Evolutionary conservation across 164 flowering plant species (phyloP).

Genomic region (Magnolia kwangsiensis): DNA sequence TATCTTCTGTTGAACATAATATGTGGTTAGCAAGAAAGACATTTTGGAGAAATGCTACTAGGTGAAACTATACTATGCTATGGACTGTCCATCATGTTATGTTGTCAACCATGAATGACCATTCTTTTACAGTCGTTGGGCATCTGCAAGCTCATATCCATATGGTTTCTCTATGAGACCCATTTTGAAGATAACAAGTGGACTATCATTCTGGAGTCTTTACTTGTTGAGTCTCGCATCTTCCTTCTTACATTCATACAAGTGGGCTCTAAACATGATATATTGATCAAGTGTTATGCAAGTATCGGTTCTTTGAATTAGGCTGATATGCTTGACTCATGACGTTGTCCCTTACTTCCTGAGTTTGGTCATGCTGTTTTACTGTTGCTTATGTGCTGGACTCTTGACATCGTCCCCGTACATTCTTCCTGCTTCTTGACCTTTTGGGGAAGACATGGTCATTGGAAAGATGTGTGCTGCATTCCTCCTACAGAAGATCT

Average conservation of each 20-base stretch:
- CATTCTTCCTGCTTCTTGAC: background rate
- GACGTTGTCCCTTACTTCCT: background rate
- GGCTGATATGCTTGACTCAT: background rate
- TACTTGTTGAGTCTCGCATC: background rate
- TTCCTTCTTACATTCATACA: background rate
- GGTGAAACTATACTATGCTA: background rate
- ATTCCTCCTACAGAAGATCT: background rate
- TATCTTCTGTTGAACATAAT: background rate
- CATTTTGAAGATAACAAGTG: background rate
- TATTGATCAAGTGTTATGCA: background rate
- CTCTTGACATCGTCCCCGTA: background rate
- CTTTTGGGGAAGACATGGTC: background rate
- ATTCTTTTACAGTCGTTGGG: background rate
- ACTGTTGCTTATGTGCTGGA: background rate
- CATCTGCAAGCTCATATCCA: background rate
- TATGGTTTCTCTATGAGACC: no score
- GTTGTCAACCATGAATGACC: background rate
- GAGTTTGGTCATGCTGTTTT: background rate
- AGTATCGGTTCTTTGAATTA: background rate
- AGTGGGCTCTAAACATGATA: background rate
- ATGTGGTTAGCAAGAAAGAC: background rate
- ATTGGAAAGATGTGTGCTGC: background rate
- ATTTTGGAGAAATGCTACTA: background rate
- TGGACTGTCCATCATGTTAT: background rate
- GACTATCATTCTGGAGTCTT: background rate